A percentile compares a stretch with the other conserved stretches of the same genome.
phyloP scores from a whole-genome alignment of 139 green algal genomes.

The Yamagishiella unicocca region DNA sequence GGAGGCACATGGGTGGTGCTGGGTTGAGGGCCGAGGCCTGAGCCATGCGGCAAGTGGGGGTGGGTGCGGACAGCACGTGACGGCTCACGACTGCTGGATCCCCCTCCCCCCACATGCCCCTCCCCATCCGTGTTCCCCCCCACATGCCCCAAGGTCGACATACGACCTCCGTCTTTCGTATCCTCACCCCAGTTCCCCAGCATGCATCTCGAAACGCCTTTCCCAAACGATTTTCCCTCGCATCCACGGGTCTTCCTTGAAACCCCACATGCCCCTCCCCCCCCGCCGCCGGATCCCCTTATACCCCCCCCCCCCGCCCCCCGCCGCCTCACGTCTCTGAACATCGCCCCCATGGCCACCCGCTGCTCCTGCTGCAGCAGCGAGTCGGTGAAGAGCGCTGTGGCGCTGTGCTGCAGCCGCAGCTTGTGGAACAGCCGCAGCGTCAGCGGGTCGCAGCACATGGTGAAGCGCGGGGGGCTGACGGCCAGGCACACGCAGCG shows the following conservation, averaged over 20 bases:
- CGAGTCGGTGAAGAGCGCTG: slow-evolving; percentile 29
- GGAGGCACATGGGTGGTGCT: background rate
- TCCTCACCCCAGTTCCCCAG: no score
- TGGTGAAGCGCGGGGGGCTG: slow-evolving; percentile 54
- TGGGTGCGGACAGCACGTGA: background rate
- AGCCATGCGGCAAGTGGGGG: background rate
- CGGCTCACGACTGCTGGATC: no score
- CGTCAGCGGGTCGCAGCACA: slow-evolving; percentile 55
- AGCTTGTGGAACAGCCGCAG: slow-evolving; percentile 59
- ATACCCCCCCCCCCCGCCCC: background rate
- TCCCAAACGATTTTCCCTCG: no score
- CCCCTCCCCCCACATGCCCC: background rate
- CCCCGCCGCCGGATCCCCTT: background rate
- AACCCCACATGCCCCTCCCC: no score
- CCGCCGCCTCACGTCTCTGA: slow-evolving; percentile 17
- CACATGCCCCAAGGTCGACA: no score
- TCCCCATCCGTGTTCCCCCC: background rate
- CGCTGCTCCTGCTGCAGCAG: background rate
- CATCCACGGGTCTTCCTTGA: no score
- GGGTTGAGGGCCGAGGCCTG: background rate
- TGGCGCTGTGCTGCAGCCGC: slow-evolving; percentile 40
- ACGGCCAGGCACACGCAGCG: slow-evolving; percentile 22
- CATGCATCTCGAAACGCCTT: no score
- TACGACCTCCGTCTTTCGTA: no score
- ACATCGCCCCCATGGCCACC: slow-evolving; percentile 1